A percentile compares a stretch with the other conserved stretches of the same genome.
These are phyloP conservation scores for Fistulinella prunicolor DNA, from an alignment of 768 basidiomycete genomes.

Conservation along the genomic window DNA sequence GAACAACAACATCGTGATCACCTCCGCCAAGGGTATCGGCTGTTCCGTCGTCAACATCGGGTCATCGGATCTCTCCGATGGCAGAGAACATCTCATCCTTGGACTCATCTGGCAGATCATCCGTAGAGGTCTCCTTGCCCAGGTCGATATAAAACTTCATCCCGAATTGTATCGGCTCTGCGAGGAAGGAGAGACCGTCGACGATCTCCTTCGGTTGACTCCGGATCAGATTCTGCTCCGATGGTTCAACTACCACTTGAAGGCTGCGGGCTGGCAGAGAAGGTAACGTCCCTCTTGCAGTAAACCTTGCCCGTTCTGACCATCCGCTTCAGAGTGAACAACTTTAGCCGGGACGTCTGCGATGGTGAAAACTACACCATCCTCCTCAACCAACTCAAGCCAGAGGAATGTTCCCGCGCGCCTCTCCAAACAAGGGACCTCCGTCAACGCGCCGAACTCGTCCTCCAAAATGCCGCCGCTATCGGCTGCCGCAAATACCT, in stretches of 20 bases:
- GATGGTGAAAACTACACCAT: constrained; percentile 98
- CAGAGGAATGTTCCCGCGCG: constrained; percentile 85
- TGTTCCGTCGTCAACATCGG: constrained; percentile 99
- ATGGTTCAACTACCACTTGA: constrained; percentile 99
- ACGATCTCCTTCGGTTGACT: constrained; percentile 89
- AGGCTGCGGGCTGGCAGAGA: constrained; percentile 88
- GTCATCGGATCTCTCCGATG: constrained; percentile 86
- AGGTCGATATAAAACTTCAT: constrained; percentile 98
- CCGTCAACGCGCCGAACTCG: constrained; percentile 85
- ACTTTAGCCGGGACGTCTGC: constrained; percentile 96
- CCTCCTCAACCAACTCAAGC: constrained; percentile 93
- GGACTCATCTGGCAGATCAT: constrained; percentile 99
- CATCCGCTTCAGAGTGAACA: constrained; percentile 72
- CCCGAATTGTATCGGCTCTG: constrained; percentile 95
- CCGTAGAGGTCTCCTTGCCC: constrained; percentile 84
- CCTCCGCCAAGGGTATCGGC: constrained; percentile 96
- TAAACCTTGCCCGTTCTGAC: neutral
- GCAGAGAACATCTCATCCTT: constrained; percentile 93
- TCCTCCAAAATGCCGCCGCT: constrained; percentile 88
- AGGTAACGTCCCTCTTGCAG: constrained; percentile 43
- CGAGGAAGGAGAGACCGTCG: constrained; percentile 96
- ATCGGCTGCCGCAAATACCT: constrained; percentile 97
- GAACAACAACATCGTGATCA: constrained; percentile 99
- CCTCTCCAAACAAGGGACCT: constrained; percentile 86
- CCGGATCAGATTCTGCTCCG: constrained; percentile 97